A percentile compares a stretch with the other conserved stretches of the same genome.
phyloP scores from a whole-genome alignment of 345 rosid genomes.

The Geranium rotundifolium region DNA sequence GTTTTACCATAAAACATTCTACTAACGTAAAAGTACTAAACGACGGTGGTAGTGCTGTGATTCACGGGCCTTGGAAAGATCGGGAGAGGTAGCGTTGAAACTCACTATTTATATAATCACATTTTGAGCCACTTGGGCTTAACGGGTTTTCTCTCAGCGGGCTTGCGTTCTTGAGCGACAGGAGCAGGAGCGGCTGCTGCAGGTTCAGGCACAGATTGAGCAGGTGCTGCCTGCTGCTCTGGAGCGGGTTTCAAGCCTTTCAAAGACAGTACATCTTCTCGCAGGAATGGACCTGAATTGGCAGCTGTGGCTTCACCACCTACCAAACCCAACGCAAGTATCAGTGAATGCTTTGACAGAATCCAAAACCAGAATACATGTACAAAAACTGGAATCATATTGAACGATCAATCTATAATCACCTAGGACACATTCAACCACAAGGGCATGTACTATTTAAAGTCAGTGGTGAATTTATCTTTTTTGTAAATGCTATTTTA shows the following conservation, averaged over 20 bases:
- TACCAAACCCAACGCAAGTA: conserved; percentile 12
- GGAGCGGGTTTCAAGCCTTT: conserved; percentile 47
- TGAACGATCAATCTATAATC: too few species aligned
- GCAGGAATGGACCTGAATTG: conserved; percentile 44
- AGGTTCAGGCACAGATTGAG: conserved; percentile 36
- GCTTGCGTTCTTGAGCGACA: conserved; percentile 34
- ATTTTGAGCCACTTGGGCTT: conserved; percentile 96
- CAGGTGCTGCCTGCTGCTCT: conserved; percentile 28
- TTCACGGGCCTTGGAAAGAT: too few species aligned
- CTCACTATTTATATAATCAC: conserved; percentile 20
- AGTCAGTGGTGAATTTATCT: too few species aligned
- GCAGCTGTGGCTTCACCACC: conserved; percentile 35
- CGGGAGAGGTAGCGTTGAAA: too few species aligned
- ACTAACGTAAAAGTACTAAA: too few species aligned
- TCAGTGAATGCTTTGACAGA: neutral
- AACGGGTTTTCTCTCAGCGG: conserved; percentile 46
- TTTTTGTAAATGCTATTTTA: too few species aligned
- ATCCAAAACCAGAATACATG: too few species aligned
- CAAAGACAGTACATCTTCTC: conserved; percentile 61
- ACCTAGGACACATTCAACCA: too few species aligned
- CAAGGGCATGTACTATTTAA: too few species aligned
- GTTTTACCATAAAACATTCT: too few species aligned
- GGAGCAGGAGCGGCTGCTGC: conserved; percentile 23
- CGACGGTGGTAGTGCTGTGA: too few species aligned
- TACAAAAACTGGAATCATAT: too few species aligned